Evolutionary conservation across 1,139 yeast species (phyloP), one percentile per base, ranked within the genome.

Genomic region (Scheffersomyces lignicola): DNA sequence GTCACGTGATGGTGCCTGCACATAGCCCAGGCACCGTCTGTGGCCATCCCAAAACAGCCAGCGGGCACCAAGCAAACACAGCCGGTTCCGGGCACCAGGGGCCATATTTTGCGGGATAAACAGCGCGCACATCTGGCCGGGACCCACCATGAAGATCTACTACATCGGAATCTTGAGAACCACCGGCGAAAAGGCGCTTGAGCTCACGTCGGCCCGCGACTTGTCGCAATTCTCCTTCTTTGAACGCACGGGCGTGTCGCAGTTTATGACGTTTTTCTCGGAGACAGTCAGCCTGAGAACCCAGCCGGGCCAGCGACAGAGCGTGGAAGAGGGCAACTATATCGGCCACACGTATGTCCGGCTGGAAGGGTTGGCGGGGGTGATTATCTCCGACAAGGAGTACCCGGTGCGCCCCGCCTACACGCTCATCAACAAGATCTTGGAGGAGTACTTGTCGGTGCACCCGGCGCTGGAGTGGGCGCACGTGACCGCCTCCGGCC

Each of bases 361-460:
- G 47, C 65, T 84, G 22, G 98, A 94, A 60, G 97, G 97, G 1
- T 58, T 92, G 32, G 85, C 95, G n/a, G 96, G 96, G 44, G 96
- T 92, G 18, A 67, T 92, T 41, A 86, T 94, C 57, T 80, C 96
- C 33, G 99, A 92, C 60, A 85, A 85, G 59, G 97, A 92, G 50
- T 92, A 92, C 61, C 98, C 98, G 2, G 90, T 87, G 14, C 78
- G 98, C 56, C 97, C 97, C n/a, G 98, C 97, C 1, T 92, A 88
- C 64, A 84, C 97, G 3, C 70, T 92, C 45, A 76, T 92, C 53
- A 92, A 90, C 73, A 92, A 89, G 67, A 69, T 92, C 15, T 73
- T 89, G 51, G 98, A 92, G 51, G 97, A 92, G 60, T 92, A 88
- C 62, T 68, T 90, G 41, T 74, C 90, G 18, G 80, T 84, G 44